A percentile compares a stretch with the other conserved stretches of the same genome.
phyloP scores from a whole-genome alignment of 1,284 basidiomycete species.

The Cryptococcus sp. region DNA sequence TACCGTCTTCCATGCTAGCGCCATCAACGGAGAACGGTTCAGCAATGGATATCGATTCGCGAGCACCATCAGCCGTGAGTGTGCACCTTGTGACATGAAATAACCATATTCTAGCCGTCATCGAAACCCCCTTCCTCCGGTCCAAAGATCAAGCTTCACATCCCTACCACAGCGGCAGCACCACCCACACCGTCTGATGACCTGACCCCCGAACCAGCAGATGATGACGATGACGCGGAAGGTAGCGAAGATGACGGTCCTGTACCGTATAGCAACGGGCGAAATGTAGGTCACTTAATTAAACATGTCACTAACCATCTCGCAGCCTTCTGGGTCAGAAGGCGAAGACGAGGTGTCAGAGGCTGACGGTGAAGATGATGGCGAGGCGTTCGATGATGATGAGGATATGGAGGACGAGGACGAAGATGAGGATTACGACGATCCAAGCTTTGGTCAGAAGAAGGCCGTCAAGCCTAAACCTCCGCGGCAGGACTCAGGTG shows the following conservation, averaged over 20 bases:
- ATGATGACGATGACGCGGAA: slow-evolving; percentile 19
- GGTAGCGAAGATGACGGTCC: slow-evolving; percentile 16
- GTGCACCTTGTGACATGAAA: too few relatives aligned
- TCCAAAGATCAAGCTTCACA: slow-evolving; percentile 16
- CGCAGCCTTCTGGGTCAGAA: slow-evolving; percentile 10
- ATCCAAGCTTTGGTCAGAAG: slow-evolving; percentile 40
- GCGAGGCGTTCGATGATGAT: slow-evolving; percentile 28
- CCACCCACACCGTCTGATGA: slow-evolving; percentile 20
- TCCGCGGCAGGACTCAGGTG: slow-evolving; percentile 15
- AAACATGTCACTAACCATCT: neutral
- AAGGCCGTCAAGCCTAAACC: slow-evolving; percentile 21
- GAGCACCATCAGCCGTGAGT: too few relatives aligned
- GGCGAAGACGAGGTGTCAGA: slow-evolving; percentile 18
- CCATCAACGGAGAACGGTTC: slow-evolving; percentile 1
- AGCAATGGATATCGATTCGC: neutral
- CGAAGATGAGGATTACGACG: slow-evolving; percentile 37
- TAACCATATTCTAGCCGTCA: neutral
- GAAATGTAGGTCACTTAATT: neutral
- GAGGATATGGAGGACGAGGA: slow-evolving; percentile 36
- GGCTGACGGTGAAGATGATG: slow-evolving; percentile 19
- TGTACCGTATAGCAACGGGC: slow-evolving; percentile 6
- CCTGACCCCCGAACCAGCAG: slow-evolving; percentile 25
- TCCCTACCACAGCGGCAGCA: slow-evolving; percentile 9
- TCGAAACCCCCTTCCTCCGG: slow-evolving; percentile 10
- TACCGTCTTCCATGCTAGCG: slow-evolving; percentile 27